Conservation (phyloP, 768 basidiomycete species). For the Amanita inopinata region DNA sequence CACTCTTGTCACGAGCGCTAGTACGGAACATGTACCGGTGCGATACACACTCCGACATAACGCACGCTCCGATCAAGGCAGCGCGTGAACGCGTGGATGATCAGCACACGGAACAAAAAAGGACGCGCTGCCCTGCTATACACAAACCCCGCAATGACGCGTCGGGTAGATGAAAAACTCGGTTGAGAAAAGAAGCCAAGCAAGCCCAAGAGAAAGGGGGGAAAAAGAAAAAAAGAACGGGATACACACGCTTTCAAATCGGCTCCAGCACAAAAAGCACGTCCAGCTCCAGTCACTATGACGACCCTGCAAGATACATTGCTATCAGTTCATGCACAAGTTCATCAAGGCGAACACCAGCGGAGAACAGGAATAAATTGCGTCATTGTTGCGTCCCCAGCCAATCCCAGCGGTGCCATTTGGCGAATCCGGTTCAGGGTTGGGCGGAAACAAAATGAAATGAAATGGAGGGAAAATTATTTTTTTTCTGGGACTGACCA, state of each 20-base stretch:
- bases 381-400: too few relatives aligned
- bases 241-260: constrained; percentile 61
- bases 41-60: too few relatives aligned
- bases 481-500: constrained; percentile 38
- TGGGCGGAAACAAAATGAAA: too few relatives aligned
- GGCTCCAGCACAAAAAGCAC: constrained; percentile 70
- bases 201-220: background rate
- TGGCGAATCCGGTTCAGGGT: too few relatives aligned
- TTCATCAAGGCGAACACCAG: constrained; percentile 1
- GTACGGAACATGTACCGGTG: too few relatives aligned
- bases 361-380: background rate
- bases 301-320: constrained; percentile 42
- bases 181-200: background rate
- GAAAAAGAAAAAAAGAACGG: background rate
- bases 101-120: background rate
- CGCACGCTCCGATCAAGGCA: too few relatives aligned
- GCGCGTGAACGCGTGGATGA: background rate
- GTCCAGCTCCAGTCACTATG: constrained; percentile 65
- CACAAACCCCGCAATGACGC: background rate
- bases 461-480: background rate
- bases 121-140: background rate
- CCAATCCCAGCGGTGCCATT: too few relatives aligned
- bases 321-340: background rate
- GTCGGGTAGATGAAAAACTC: background rate
- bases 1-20: too few relatives aligned